Evolutionary conservation across 345 rosid species (phyloP).

Genomic region (Dipteronia sinensis): DNA sequence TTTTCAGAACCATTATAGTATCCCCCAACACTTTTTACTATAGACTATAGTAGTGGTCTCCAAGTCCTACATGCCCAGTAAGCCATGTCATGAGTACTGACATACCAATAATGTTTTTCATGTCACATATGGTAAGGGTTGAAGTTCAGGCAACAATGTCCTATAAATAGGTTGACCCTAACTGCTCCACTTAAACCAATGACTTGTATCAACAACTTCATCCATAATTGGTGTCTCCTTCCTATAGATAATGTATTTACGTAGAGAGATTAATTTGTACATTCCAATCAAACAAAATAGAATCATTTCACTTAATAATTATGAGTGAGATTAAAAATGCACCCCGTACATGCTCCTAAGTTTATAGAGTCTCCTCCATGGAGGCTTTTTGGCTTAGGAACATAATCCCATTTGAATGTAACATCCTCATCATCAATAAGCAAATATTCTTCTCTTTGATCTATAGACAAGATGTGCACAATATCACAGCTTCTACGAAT

Average conservation of each 20-base stretch:
- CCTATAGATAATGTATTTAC: conserved; percentile 72
- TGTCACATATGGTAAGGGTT: conserved; percentile 73
- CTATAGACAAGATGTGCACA: too few species aligned
- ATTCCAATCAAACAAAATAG: too few species aligned
- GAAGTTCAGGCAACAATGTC: conserved; percentile 56
- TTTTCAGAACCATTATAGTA: conserved; percentile 68
- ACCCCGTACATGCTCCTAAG: too few species aligned
- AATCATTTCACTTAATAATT: too few species aligned
- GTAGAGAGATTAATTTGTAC: too few species aligned
- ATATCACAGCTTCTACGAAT: too few species aligned
- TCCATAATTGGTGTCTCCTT: conserved; percentile 71
- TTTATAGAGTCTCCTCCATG: too few species aligned
- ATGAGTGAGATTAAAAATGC: too few species aligned
- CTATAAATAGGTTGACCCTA: conserved; percentile 88
- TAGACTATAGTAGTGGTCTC: conserved; percentile 71
- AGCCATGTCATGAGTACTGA: conserved; percentile 69
- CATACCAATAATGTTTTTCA: conserved; percentile 74
- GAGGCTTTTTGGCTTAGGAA: too few species aligned
- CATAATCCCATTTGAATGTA: too few species aligned
- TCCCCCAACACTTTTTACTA: conserved; percentile 77
- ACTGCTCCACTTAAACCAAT: conserved; percentile 78
- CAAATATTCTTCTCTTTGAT: too few species aligned
- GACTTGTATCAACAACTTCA: conserved; percentile 62
- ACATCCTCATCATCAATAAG: too few species aligned
- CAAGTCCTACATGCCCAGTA: conserved; percentile 80